Base-by-base conservation (phyloP, 2,329 filamentous ascomycete species). In the Sphaerostilbella broomeana region DNA sequence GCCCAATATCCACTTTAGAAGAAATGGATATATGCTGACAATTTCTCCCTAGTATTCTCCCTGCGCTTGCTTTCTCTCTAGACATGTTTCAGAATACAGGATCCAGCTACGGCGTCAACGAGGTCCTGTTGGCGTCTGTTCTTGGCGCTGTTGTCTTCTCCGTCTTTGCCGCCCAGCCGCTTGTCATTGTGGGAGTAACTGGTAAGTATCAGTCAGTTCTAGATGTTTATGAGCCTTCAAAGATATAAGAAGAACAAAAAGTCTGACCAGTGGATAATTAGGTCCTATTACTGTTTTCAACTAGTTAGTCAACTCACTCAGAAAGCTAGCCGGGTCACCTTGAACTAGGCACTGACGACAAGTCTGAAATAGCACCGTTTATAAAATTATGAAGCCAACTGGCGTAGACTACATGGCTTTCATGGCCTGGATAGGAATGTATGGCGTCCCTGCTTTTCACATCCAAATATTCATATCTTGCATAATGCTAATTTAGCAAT, bases 251-350 rank as follows among this genome's bases (percentile, higher is more conserved):
- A n/a, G n/a, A n/a, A n/a, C n/a, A n/a, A n/a, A n/a, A n/a, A n/a
- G n/a, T n/a, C n/a, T n/a, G n/a, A n/a, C n/a, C n/a, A n/a, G n/a
- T n/a, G n/a, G n/a, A n/a, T n/a, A n/a, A n/a, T n/a, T 40, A 76
- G 79, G 79, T n/a, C 87, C 87, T 4, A 94, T 95, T 42, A 94
- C 88, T 12, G 86, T 94, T 19, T 94, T 94, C 57, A 94, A 94
- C n/a, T 58, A 94, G 94, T 75, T 79, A 59, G 28, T 71, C 57
- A 13, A 27, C 13, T 15, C 42, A 19, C 6, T 30, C 21, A 13
- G n/a, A 21, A 19, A 10, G 4, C 18, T 5, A 15, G 7, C 3
- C 7, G 12, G 17, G 24, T 31, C 47, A 13, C 17, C 4, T 19
- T 33, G 21, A 49, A 28, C 6, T n/a, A n/a, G 22, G 25, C 7